Evolutionary conservation across 2,329 filamentous ascomycete species (phyloP), one percentile per base, ranked within the genome.

Genomic region (Stagonosporopsis vannaccii): DNA sequence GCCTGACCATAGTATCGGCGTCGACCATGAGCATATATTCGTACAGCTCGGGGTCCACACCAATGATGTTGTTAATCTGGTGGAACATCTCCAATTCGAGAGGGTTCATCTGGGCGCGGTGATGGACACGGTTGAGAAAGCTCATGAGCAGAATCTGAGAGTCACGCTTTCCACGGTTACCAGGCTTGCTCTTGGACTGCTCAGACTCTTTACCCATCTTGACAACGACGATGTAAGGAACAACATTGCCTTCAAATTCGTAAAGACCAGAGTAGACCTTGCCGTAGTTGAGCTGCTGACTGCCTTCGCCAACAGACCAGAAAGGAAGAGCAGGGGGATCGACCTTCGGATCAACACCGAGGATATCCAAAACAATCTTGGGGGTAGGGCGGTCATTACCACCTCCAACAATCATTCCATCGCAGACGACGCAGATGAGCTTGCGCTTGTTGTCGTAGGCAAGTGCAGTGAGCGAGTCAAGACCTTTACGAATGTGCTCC

Each of bases 381-480:
- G 95, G 95, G 1, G 95, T 99, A 8, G 95, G 94, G 51, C 94
- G 87, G 77, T 99, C 95, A 73, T 99, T 99, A 66, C 95, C 95
- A 67, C 90, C 88, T 80, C 95, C 95, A 40, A 97, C 91, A 75
- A 98, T 96, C 82, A 97, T 91, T 79, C 95, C 95, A 70, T 99
- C 95, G 72, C 95, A 99, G 66, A 99, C 91, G 59, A 99, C 91
- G 68, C 89, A 95, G 63, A 99, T 94, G 23, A 99, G 86, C 79
- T 99, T 99, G 61, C 95, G 85, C 82, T 99, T 99, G 79, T 99
- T 97, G 78, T 99, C 95, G 68, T 99, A 99, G 66, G 96, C 90
- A 15, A 99, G 84, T 12, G 93, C 92, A 15, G 95, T 97, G 56
- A 98, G 84, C 1, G 95, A 98, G 74, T 99, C 95, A 2, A 99